Evolutionary conservation across 2,329 filamentous ascomycete genomes (phyloP).

Genomic region (Emmonsiellopsis sp.): DNA sequence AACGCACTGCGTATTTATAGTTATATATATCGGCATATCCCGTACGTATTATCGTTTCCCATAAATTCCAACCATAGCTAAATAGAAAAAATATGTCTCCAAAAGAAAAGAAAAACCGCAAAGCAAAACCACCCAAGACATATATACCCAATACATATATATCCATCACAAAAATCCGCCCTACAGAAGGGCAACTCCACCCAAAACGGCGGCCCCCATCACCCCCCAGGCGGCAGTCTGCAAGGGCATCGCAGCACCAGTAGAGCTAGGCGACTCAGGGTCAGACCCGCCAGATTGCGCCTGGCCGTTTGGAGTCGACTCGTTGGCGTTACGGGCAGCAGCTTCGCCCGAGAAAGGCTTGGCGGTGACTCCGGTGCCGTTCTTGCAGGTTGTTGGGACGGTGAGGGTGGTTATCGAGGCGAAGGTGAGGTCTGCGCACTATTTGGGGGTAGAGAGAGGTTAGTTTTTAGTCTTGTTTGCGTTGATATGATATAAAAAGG

Average conservation of each 20-base stretch:
- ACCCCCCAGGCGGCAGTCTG: conserved; percentile 30
- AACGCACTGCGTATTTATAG: too few species aligned
- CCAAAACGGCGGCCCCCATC: conserved; percentile 25
- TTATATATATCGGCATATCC: too few species aligned
- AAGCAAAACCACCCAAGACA: too few species aligned
- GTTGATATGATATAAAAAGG: background rate
- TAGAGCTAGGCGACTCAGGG: conserved; percentile 20
- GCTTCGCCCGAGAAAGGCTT: conserved; percentile 31
- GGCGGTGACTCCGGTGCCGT: conserved; percentile 47
- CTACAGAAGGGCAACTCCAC: conserved; percentile 23
- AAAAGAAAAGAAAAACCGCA: too few species aligned
- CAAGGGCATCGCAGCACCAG: conserved; percentile 21
- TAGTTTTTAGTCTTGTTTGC: background rate
- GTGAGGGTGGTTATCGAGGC: conserved; percentile 41
- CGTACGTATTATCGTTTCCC: too few species aligned
- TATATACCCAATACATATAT: background rate
- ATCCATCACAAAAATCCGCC: background rate
- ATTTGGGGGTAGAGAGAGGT: background rate
- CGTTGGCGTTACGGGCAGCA: conserved; percentile 37
- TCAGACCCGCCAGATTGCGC: conserved; percentile 18
- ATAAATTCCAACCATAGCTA: too few species aligned
- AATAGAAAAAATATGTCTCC: too few species aligned
- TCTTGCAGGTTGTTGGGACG: conserved; percentile 46
- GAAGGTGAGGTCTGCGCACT: conserved; percentile 70
- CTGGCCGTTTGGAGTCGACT: conserved; percentile 26